Conservation (phyloP, 1,284 basidiomycete species). For the Fomitopsis pinicola region DNA sequence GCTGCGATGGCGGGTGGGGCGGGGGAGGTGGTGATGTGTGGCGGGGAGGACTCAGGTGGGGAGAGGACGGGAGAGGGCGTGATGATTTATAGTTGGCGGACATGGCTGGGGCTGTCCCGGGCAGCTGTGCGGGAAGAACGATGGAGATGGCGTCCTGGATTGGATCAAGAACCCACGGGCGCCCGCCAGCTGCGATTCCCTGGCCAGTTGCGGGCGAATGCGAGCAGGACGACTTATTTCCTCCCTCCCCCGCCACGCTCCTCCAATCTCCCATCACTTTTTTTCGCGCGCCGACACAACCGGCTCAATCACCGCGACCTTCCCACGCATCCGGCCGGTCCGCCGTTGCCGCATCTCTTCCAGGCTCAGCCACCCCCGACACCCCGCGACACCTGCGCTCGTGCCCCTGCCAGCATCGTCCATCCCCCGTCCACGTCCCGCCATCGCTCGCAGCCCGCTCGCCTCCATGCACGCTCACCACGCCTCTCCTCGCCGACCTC, state of each 20-base stretch:
- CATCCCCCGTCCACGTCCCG: background rate
- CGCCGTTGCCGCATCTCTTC: background rate
- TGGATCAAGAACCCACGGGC: constrained; percentile 2
- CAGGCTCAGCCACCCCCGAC: background rate
- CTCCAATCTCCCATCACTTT: background rate
- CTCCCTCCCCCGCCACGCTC: background rate
- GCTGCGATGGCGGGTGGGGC: background rate
- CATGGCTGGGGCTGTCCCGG: background rate
- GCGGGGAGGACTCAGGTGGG: background rate
- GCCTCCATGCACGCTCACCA: background rate
- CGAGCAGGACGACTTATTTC: background rate
- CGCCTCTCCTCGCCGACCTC: background rate
- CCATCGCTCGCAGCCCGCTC: background rate
- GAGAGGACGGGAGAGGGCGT: background rate
- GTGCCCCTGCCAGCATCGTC: background rate
- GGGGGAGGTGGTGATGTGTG: background rate
- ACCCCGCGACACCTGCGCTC: background rate
- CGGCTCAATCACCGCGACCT: background rate
- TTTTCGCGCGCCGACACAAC: background rate
- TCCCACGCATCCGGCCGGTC: constrained; percentile 1
- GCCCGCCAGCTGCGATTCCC: background rate
- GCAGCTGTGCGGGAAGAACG: constrained; percentile 2
- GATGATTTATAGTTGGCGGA: constrained; percentile 1
- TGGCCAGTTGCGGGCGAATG: background rate
- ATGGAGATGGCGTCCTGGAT: constrained; percentile 4